Conservation (phyloP, 257 asterid species). For the Solanum rostratum region DNA sequence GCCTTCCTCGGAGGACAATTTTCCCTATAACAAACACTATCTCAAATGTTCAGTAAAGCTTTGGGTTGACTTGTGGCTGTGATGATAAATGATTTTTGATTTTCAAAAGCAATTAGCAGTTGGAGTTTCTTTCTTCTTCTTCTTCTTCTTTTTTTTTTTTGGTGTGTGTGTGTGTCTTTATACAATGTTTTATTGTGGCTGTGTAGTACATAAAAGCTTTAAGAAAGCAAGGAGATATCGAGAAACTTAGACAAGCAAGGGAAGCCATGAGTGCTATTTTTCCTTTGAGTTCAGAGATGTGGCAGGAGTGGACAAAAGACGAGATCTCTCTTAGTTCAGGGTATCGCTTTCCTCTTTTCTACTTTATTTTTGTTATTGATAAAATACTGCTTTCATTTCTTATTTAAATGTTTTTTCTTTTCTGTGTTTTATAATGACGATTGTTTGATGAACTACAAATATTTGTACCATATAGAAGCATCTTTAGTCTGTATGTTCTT, state of each 20-base stretch:
- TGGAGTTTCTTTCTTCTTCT: neutral
- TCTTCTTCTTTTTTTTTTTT: too few relatives aligned
- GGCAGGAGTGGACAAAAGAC: slow-evolving; percentile 95
- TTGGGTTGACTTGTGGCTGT: neutral
- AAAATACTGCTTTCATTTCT: neutral
- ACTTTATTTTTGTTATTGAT: neutral
- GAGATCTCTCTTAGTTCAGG: slow-evolving; percentile 53
- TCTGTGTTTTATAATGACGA: neutral
- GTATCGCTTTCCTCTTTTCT: slow-evolving; percentile 22
- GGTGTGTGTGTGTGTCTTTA: neutral
- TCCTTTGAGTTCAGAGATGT: slow-evolving; percentile 75
- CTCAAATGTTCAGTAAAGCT: neutral
- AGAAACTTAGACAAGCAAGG: slow-evolving; percentile 80
- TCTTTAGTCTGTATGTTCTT: neutral
- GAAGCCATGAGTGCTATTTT: slow-evolving; percentile 76
- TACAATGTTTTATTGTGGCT: slow-evolving; percentile 1
- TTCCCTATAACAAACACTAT: neutral
- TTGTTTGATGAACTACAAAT: neutral
- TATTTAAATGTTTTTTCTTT: neutral
- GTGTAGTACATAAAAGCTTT: slow-evolving; percentile 55
- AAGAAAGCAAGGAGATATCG: slow-evolving; percentile 83
- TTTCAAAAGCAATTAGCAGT: neutral
- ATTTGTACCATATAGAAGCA: neutral
- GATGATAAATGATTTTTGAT: neutral
- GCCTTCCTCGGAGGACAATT: neutral